Percentiles rank a stretch among this genome's conserved stretches.
Conservation (phyloP, 306 rosid genomes). For the Gastrolobium villosum region DNA sequence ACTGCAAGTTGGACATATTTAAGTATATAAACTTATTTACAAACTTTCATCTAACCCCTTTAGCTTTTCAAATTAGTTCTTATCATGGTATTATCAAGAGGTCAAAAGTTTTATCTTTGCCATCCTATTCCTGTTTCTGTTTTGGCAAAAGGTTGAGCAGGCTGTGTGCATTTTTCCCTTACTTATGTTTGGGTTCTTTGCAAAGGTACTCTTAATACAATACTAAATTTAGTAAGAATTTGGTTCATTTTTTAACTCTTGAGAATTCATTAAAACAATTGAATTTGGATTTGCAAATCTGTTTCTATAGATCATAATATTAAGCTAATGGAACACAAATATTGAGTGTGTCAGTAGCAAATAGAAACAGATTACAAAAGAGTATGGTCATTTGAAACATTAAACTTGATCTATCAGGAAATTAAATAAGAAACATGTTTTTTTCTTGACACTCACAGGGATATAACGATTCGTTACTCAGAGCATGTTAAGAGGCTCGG, state of each 20-base stretch:
- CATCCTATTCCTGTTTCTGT: no score
- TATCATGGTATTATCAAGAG: no score
- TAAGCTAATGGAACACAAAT: neutral
- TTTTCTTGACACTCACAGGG: slow-evolving; percentile 1
- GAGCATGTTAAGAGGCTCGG: neutral
- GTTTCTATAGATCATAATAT: neutral
- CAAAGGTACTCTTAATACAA: no score
- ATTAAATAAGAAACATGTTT: neutral
- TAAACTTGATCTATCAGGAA: neutral
- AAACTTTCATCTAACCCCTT: no score
- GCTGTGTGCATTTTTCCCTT: no score
- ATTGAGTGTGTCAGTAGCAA: neutral
- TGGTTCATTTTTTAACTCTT: neutral
- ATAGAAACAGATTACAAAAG: neutral
- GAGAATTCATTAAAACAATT: neutral
- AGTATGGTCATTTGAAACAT: neutral
- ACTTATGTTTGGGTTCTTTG: no score
- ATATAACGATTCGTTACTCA: slow-evolving; percentile 6
- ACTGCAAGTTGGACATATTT: no score
- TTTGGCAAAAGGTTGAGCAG: no score
- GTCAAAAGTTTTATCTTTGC: no score
- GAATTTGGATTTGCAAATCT: neutral
- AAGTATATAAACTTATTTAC: no score
- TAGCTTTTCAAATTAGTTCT: no score
- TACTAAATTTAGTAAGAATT: neutral